Evolutionary conservation across 192 early-diverging fungal genomes (phyloP).

Genomic region (Mortierella alpina): DNA sequence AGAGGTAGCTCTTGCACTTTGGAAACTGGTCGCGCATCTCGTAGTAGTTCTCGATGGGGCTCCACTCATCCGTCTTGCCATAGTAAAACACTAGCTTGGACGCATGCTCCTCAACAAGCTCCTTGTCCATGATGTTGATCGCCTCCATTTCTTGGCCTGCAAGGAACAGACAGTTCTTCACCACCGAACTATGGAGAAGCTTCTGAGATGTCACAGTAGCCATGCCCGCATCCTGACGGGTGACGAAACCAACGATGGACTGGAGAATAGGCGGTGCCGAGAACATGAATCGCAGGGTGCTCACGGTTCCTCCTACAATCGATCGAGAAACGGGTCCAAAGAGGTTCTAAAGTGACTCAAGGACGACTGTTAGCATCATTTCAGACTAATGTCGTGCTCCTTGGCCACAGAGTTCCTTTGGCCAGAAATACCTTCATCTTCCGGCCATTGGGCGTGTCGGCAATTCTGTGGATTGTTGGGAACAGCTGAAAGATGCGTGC

Average conservation of each 20-base stretch:
- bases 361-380: neutral
- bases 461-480: constrained; percentile 84
- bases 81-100: constrained; percentile 85
- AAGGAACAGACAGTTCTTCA: constrained; percentile 76
- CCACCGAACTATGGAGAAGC: constrained; percentile 70
- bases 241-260: constrained; percentile 43
- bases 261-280: constrained; percentile 55
- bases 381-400: neutral
- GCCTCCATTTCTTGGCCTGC: constrained; percentile 79
- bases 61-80: constrained; percentile 81
- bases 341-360: neutral
- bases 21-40: constrained; percentile 76
- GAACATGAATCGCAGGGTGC: constrained; percentile 42
- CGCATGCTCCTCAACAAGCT: constrained; percentile 65
- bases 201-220: constrained; percentile 71
- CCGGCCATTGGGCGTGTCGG: constrained; percentile 78
- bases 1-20: constrained; percentile 70
- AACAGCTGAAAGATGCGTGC: constrained; percentile 76
- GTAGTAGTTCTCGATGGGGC: constrained; percentile 72
- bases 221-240: constrained; percentile 55
- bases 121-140: constrained; percentile 74
- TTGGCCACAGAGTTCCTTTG: neutral
- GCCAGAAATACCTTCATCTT: constrained; percentile 63
- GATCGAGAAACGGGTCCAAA: constrained; percentile 38
- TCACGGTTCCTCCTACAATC: constrained; percentile 33